Evolutionary conservation across 1,139 yeast species (phyloP), one percentile per base, ranked within the genome.

Genomic region (Blastobotrys illinoisensis): DNA sequence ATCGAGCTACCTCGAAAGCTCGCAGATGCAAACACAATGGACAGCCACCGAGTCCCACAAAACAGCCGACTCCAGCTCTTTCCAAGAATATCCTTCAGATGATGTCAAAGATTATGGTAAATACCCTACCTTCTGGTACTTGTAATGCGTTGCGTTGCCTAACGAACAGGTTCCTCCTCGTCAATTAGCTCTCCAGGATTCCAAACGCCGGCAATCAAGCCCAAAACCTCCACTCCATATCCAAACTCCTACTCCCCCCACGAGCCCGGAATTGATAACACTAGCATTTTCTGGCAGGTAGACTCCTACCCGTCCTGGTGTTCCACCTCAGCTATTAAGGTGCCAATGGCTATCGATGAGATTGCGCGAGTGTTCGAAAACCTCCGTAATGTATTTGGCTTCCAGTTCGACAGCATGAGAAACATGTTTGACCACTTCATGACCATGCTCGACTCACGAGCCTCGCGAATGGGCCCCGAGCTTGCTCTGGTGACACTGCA

Each of bases 361-460:
- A 82, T 88, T 46, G 83, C 80, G 65, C 84, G 79, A 64, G 79
- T 83, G 49, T 83, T 84, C 65, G 82, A 81, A 60, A 81, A 79
- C 62, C 75, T 85, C 65, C 73, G 85, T 53, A 76, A 77, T 65
- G 78, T 79, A 66, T 83, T 86, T 70, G 91, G 91, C 59, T 86
- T 86, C 74, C 91, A 86, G 72, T 77, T 83, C 70, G 89, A 83
- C 64, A 83, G 85, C 19, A 82, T 84, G 83, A 76, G 85, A 73
- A 86, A 84, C 68, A 81, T 83, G 78, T 85, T 85, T 71, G 91
- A 85, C 67, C 84, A 83, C 68, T 79, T 86, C 62, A 83, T 86
- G 90, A 80, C 85, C 52, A 78, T 84, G 68, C 77, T 86, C 64
- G 93, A 86, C 67, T 85, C 91, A 7, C 77, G 91, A 67, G 78